phyloP scores from a whole-genome alignment of 2,329 filamentous ascomycete genomes.

The Didymella pomorum region DNA sequence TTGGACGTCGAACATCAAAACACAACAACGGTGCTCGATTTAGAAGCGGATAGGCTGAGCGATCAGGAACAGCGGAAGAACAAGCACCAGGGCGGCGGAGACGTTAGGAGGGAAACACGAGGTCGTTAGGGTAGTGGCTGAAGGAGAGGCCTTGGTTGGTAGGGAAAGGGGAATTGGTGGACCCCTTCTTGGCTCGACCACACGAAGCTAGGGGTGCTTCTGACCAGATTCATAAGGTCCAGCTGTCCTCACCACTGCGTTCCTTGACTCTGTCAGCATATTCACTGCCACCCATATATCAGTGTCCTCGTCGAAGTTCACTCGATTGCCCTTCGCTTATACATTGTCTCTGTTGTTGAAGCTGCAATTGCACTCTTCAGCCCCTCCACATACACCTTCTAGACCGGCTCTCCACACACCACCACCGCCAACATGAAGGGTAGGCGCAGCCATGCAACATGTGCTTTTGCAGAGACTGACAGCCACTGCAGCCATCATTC shows the following conservation, averaged over 20 bases:
- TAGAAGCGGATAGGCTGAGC: conserved; percentile 38
- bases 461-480: conserved; percentile 19
- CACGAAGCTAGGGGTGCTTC: conserved; percentile 38
- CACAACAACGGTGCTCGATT: conserved; percentile 24
- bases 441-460: conserved; percentile 20
- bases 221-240: conserved; percentile 27
- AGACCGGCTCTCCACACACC: conserved; percentile 20
- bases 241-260: conserved; percentile 36
- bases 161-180: conserved; percentile 30
- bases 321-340: conserved; percentile 21
- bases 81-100: conserved; percentile 32
- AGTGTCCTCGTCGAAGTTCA: conserved; percentile 9
- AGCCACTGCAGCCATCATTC: conserved; percentile 79
- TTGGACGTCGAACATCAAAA: conserved; percentile 18
- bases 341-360: conserved; percentile 22
- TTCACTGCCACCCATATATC: conserved; percentile 20
- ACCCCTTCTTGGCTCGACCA: conserved; percentile 25
- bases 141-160: conserved; percentile 23
- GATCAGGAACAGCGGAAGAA: conserved; percentile 25
- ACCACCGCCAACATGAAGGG: conserved; percentile 53
- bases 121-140: conserved; percentile 20
- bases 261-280: conserved; percentile 32
- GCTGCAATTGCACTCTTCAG: conserved; percentile 27
- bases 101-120: conserved; percentile 25
- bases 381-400: conserved; percentile 18